phyloP scores from a whole-genome alignment of 129 eudicot species.

The Escallonia herrerae region DNA sequence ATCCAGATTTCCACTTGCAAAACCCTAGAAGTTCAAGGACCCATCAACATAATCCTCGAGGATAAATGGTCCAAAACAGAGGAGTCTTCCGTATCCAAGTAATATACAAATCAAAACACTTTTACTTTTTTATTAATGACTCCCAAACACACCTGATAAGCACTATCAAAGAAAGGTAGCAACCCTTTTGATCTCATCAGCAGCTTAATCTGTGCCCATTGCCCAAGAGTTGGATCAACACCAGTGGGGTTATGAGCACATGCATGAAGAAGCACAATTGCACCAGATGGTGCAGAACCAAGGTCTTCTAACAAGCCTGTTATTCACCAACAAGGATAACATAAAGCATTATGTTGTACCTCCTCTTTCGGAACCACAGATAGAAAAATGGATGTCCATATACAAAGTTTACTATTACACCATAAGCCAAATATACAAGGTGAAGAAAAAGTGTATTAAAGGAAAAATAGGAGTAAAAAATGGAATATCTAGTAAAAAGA shows the following conservation, averaged over 20 bases:
- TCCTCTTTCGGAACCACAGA: too few species aligned
- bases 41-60: not conserved
- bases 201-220: slow-evolving; percentile 84
- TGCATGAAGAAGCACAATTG: slow-evolving; percentile 92
- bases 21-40: slow-evolving; percentile 48
- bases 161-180: slow-evolving; percentile 92
- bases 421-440: too few species aligned
- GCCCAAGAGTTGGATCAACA: slow-evolving; percentile 82
- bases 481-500: too few species aligned
- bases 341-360: not conserved
- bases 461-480: too few species aligned
- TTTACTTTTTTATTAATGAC: not conserved
- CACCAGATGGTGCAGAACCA: slow-evolving; percentile 89
- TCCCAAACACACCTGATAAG: slow-evolving; percentile 66
- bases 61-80: not conserved
- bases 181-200: slow-evolving; percentile 71
- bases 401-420: too few species aligned
- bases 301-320: slow-evolving; percentile 87
- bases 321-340: slow-evolving; percentile 7
- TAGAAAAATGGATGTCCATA: too few species aligned
- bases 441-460: too few species aligned
- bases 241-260: slow-evolving; percentile 99
- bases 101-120: not conserved
- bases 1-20: slow-evolving; percentile 90
- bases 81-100: not conserved